Evolutionary conservation across 2,329 filamentous ascomycete species (phyloP).

Genomic region (Sclerotinia trifoliorum): DNA sequence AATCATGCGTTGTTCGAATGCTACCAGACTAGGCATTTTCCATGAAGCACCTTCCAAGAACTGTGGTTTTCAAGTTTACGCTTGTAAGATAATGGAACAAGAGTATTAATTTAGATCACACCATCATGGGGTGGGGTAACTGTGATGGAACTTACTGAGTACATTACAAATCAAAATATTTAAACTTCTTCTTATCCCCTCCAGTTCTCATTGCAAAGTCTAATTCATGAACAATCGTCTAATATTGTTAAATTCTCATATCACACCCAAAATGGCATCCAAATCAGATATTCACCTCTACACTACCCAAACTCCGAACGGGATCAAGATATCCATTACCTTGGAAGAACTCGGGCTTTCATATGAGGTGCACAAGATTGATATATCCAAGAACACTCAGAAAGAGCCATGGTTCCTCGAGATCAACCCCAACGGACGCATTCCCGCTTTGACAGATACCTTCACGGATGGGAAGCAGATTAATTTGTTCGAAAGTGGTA

Average conservation of each 20-base stretch:
- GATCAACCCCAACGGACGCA: slow-evolving; percentile 92
- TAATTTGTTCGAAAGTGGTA: slow-evolving; percentile 77
- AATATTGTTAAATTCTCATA: slow-evolving; percentile 26
- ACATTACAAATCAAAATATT: slow-evolving; percentile 16
- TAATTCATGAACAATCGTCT: slow-evolving; percentile 31
- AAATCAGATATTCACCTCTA: slow-evolving; percentile 40
- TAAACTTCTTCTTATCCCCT: not conserved
- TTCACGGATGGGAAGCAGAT: slow-evolving; percentile 72
- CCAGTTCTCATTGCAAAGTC: not conserved
- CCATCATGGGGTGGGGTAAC: not conserved
- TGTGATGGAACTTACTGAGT: not conserved
- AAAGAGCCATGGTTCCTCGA: slow-evolving; percentile 85
- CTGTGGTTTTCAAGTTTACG: not conserved
- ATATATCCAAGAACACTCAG: slow-evolving; percentile 73
- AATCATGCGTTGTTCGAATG: not conserved
- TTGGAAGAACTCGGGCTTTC: slow-evolving; percentile 80
- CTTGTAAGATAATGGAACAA: slow-evolving; percentile 1
- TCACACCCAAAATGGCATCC: slow-evolving; percentile 44
- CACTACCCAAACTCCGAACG: slow-evolving; percentile 81
- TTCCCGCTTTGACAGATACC: slow-evolving; percentile 81
- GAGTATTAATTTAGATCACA: not conserved
- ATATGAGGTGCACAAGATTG: slow-evolving; percentile 73
- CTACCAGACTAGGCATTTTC: not conserved
- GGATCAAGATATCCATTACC: slow-evolving; percentile 84
- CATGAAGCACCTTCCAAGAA: not conserved